Conservation (phyloP, 1,139 yeast species). For the Protomyces gravidus region DNA sequence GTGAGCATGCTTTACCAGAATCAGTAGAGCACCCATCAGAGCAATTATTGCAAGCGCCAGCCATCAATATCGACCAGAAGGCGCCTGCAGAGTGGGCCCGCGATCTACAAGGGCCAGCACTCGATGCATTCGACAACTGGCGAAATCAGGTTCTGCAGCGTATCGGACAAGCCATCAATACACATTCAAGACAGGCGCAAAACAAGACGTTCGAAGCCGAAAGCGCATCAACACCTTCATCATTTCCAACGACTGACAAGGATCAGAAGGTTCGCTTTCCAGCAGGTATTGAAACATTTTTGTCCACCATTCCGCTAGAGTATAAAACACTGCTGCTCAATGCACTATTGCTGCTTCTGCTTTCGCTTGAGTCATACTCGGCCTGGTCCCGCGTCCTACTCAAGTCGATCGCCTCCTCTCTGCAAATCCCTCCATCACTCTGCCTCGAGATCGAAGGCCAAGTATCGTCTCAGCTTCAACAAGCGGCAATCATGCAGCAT, state of each 20-base stretch:
- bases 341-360: constrained; percentile 25
- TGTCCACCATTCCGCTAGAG: constrained; percentile 9
- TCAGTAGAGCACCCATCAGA: background rate
- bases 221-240: background rate
- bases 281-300: constrained; percentile 3
- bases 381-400: constrained; percentile 25
- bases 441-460: constrained; percentile 19
- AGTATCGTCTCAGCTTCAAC: constrained; percentile 22
- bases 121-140: constrained; percentile 24
- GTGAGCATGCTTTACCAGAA: background rate
- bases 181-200: background rate
- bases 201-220: constrained; percentile 1
- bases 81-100: constrained; percentile 1
- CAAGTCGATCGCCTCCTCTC: constrained; percentile 13
- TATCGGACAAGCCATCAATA: constrained; percentile 26
- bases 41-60: background rate
- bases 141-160: constrained; percentile 12
- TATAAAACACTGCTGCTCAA: constrained; percentile 20
- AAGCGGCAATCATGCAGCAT: constrained; percentile 24
- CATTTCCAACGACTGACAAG: constrained; percentile 8
- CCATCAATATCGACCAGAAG: constrained; percentile 2
- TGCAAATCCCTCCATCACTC: constrained; percentile 14
- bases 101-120: constrained; percentile 8
- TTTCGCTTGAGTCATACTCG: constrained; percentile 26
- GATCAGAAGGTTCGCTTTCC: constrained; percentile 11